Evolutionary conservation across 2,329 filamentous ascomycete species (phyloP).

Genomic region (Fusarium mexicanum): DNA sequence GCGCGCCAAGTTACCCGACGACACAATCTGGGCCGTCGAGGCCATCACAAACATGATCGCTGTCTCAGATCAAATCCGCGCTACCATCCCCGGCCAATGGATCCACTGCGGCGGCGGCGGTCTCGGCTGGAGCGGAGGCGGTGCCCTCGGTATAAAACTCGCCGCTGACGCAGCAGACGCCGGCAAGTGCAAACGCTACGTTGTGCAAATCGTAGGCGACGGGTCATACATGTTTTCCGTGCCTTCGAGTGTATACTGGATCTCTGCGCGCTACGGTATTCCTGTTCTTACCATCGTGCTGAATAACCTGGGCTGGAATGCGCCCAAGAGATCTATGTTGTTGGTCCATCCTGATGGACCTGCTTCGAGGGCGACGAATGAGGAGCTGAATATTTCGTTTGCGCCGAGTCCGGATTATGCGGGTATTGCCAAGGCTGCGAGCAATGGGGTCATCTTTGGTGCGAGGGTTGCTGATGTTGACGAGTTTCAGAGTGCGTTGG

Average conservation of each 20-base stretch:
- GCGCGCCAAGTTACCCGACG: not conserved
- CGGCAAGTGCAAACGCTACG: not conserved
- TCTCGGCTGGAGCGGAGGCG: constrained; percentile 19
- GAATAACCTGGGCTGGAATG: constrained; percentile 24
- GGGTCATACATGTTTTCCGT: constrained; percentile 27
- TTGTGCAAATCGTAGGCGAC: constrained; percentile 13
- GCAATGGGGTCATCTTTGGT: not conserved
- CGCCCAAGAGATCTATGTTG: not conserved
- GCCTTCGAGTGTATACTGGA: constrained; percentile 22
- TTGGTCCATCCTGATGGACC: constrained; percentile 6
- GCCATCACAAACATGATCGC: constrained; percentile 9
- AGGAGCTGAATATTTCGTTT: constrained; percentile 15
- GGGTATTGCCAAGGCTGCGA: constrained; percentile 1
- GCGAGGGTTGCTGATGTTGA: not conserved
- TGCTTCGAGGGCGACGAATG: constrained; percentile 1
- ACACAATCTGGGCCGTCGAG: constrained; percentile 6
- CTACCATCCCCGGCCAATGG: constrained; percentile 10
- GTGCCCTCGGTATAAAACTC: constrained; percentile 1
- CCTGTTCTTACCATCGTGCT: constrained; percentile 7
- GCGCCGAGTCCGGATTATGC: constrained; percentile 7
- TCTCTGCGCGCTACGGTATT: constrained; percentile 3
- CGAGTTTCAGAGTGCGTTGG: not conserved
- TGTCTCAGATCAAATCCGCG: constrained; percentile 1
- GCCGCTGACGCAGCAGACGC: constrained; percentile 4
- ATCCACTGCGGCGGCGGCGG: constrained; percentile 17